These are phyloP conservation scores for Albugo candida DNA, from an alignment of 352 stramenopile species.

Conservation along the genomic window DNA sequence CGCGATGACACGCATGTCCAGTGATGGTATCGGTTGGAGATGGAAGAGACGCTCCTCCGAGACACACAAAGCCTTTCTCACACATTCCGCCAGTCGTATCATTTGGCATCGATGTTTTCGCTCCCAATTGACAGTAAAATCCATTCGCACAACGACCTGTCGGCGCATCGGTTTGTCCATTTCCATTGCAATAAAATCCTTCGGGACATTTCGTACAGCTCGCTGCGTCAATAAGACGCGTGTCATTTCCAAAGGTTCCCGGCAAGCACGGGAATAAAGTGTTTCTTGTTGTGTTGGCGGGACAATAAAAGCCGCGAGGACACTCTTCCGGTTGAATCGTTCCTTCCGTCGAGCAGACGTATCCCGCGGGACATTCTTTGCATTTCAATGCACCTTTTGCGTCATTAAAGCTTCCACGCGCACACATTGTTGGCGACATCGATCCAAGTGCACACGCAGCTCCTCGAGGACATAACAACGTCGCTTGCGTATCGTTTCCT, in stretches of 20 bases:
- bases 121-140: slow-evolving; percentile 38
- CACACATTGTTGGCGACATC: slow-evolving; percentile 27
- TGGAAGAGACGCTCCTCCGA: slow-evolving; percentile 27
- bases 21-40: slow-evolving; percentile 32
- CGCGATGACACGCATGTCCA: slow-evolving; percentile 28
- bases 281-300: slow-evolving; percentile 17
- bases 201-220: slow-evolving; percentile 35
- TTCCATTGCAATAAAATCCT: slow-evolving; percentile 67
- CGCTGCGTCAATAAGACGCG: slow-evolving; percentile 13
- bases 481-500: slow-evolving; percentile 29
- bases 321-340: slow-evolving; percentile 26
- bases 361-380: slow-evolving; percentile 49
- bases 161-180: slow-evolving; percentile 21
- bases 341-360: slow-evolving; percentile 30
- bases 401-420: slow-evolving; percentile 40
- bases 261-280: slow-evolving; percentile 33
- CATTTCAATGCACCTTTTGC: slow-evolving; percentile 30
- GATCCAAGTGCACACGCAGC: slow-evolving; percentile 56
- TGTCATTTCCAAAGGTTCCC: slow-evolving; percentile 36
- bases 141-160: slow-evolving; percentile 43
- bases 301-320: slow-evolving; percentile 62
- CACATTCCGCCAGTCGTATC: slow-evolving; percentile 34
- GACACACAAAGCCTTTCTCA: slow-evolving; percentile 31
- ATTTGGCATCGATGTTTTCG: slow-evolving; percentile 15
- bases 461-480: slow-evolving; percentile 33